Base-by-base conservation (phyloP, 2,329 filamentous ascomycete species). In the Hymenoscyphus repandus region DNA sequence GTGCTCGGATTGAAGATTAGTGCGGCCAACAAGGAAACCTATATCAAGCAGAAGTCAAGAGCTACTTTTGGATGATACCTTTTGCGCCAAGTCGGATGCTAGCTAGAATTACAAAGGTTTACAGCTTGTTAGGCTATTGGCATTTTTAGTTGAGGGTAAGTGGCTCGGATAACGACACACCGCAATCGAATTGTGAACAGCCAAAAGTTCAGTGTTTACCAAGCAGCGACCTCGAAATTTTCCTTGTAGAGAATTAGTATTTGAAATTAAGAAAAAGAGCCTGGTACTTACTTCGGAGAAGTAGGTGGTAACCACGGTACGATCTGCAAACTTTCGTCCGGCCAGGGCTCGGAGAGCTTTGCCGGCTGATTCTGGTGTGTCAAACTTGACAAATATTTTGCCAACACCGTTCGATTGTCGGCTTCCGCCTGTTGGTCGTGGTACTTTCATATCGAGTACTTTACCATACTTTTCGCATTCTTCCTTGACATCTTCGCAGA, bases 371-470 rank as follows among this genome's bases (percentile, higher is more conserved):
- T 90, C 89, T 2, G 80, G 73, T 2, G 76, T 80, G 58, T 93
- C 88, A 65, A 90, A 99, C 69, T 96, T 97, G 74, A 99, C 85
- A 67, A 86, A 99, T 60, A 99, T 97, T 77, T 97, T 99, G 67
- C 93, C 93, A 18, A 99, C 90, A 42, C 93, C 93, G 30, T 89
- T 81, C 18, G 86, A 88, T 66, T 93, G 86, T 62, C 90, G 83
- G 68, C 84, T 88, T 44, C 88, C 90, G 61, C 88, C 88, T 18
- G 81, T 83, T 1, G 93, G 92, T 53, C 93, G 82, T 4, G 93
- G 93, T 52, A 99, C 85, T 75, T 99, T 99, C 70, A 97, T 74
- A n/a, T 90, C 88, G 38, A 90, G 58, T 27, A 99, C 80, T 45
- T 77, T 78, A 55, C 95, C 93, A 66, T 87, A 99, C 69, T 99